Percentiles rank a stretch among this genome's conserved stretches.
phyloP scores from a whole-genome alignment of 208 protist species.

The Wallacemonas sp. region DNA sequence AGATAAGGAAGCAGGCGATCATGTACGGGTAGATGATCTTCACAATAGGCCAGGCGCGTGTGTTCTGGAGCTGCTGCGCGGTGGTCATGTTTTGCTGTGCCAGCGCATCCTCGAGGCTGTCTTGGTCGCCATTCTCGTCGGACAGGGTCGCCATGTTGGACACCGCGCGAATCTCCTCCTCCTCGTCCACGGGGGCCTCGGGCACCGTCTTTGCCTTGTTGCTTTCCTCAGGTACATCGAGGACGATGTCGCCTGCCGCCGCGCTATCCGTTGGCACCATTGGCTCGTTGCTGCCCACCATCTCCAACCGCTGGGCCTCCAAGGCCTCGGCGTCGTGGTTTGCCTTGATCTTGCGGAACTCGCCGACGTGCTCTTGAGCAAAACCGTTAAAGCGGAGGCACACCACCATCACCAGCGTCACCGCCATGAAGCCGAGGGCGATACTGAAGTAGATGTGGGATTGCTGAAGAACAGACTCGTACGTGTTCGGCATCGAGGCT shows the following conservation, averaged over 20 bases:
- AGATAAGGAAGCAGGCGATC: slow-evolving; percentile 66
- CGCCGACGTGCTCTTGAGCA: slow-evolving; percentile 67
- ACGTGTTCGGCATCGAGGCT: slow-evolving; percentile 53
- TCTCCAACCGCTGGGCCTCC: slow-evolving; percentile 4
- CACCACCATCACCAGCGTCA: slow-evolving; percentile 52
- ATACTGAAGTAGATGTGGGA: slow-evolving; percentile 83
- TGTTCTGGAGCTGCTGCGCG: slow-evolving; percentile 51
- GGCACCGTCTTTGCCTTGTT: slow-evolving; percentile 19
- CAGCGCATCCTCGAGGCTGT: slow-evolving; percentile 16
- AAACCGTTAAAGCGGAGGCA: slow-evolving; percentile 62
- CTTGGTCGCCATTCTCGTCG: neutral
- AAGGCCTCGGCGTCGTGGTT: slow-evolving; percentile 5
- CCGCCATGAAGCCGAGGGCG: slow-evolving; percentile 55
- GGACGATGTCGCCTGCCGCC: slow-evolving; percentile 27
- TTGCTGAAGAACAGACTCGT: slow-evolving; percentile 40
- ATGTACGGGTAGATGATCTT: slow-evolving; percentile 66
- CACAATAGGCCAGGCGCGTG: slow-evolving; percentile 45
- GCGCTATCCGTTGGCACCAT: neutral
- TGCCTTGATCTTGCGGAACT: slow-evolving; percentile 53
- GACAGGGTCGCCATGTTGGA: neutral
- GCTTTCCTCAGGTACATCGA: slow-evolving; percentile 17
- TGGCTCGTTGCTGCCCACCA: slow-evolving; percentile 8
- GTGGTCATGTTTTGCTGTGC: slow-evolving; percentile 58
- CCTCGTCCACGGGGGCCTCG: slow-evolving; percentile 22
- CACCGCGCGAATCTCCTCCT: slow-evolving; percentile 29